These are phyloP conservation scores for Elsinoe australis DNA, from an alignment of 2,329 filamentous ascomycete genomes.

Conservation along the genomic window DNA sequence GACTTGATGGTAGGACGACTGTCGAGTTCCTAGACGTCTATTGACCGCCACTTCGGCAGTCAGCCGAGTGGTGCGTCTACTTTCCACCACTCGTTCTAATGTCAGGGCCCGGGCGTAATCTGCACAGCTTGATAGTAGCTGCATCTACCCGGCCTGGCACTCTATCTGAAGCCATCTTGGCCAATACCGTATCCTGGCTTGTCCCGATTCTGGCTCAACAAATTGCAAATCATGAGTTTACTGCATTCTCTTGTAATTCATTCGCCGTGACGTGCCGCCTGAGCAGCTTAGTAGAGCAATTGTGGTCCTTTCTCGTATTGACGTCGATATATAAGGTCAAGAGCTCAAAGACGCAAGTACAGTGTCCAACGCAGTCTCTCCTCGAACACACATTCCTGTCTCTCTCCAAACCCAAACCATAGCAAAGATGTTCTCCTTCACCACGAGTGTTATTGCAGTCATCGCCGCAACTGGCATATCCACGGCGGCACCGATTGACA, in stretches of 20 bases:
- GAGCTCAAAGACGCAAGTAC: too few species aligned
- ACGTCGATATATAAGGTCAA: background rate
- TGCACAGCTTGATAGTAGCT: background rate
- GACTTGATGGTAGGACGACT: background rate
- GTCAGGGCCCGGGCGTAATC: slow-evolving; percentile 2
- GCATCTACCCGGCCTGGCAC: too few species aligned
- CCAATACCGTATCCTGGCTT: too few species aligned
- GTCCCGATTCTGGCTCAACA: too few species aligned
- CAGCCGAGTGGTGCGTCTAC: background rate
- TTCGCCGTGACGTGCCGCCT: background rate
- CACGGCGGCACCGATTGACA: background rate
- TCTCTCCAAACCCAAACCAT: too few species aligned
- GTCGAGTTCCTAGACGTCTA: background rate
- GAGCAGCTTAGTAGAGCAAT: background rate
- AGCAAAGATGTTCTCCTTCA: too few species aligned
- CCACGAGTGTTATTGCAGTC: background rate
- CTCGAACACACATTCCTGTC: too few species aligned
- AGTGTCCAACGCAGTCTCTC: too few species aligned
- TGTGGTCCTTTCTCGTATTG: background rate
- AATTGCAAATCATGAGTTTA: too few species aligned
- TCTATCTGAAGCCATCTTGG: too few species aligned
- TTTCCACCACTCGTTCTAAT: background rate
- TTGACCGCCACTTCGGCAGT: background rate
- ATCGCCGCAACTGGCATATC: background rate
- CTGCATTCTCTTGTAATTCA: too few species aligned